Conservation (phyloP, 148 eudicot genomes). For the Silene uniflora region DNA sequence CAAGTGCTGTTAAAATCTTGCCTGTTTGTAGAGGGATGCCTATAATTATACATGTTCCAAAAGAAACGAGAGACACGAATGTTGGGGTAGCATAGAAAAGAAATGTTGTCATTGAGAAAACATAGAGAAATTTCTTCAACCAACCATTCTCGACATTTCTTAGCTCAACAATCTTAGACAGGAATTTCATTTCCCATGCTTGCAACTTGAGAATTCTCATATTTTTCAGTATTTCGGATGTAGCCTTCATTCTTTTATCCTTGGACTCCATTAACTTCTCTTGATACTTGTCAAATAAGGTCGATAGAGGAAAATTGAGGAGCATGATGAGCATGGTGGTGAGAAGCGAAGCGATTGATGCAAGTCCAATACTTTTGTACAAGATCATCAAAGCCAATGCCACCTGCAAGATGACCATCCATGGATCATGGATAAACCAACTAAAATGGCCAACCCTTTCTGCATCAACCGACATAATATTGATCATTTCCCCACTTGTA, state of each 20-base stretch:
- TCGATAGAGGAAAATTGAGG: constrained; percentile 34
- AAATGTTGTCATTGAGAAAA: constrained; percentile 29
- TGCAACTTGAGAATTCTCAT: constrained; percentile 50
- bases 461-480: constrained; percentile 45
- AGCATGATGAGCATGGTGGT: constrained; percentile 32
- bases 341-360: constrained; percentile 32
- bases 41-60: constrained; percentile 37
- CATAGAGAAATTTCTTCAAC: no score
- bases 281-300: constrained; percentile 35
- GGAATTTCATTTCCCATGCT: constrained; percentile 50
- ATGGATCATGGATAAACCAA: constrained; percentile 48
- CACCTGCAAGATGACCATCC: constrained; percentile 36
- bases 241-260: constrained; percentile 46
- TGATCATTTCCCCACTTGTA: constrained; percentile 45
- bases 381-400: constrained; percentile 35
- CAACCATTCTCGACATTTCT: constrained; percentile 32
- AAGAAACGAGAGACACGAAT: constrained; percentile 37
- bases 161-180: constrained; percentile 36
- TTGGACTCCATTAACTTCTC: constrained; percentile 37
- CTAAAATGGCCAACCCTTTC: constrained; percentile 33
- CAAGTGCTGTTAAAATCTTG: constrained; percentile 43
- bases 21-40: constrained; percentile 49
- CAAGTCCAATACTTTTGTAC: constrained; percentile 39
- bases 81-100: constrained; percentile 41
- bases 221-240: no score